Evolutionary conservation across 2,329 filamentous ascomycete species (phyloP).

Genomic region (Hypoxylon sp.): DNA sequence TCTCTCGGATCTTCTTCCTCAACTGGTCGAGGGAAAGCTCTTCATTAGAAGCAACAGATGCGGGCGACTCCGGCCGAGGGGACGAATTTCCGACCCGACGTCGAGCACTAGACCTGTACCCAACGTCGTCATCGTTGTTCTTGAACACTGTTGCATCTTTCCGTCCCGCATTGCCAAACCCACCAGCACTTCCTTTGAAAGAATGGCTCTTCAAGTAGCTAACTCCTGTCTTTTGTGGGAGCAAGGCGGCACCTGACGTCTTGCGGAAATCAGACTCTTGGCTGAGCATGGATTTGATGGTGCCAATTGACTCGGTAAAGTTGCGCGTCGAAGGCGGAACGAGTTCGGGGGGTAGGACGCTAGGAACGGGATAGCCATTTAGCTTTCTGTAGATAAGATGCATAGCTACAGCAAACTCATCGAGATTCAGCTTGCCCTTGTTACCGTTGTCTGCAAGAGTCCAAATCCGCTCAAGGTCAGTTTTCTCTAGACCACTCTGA

Average conservation of each 20-base stretch:
- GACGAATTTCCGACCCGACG: conserved; percentile 81
- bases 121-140: conserved; percentile 92
- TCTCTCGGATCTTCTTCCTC: conserved; percentile 91
- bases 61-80: conserved; percentile 80
- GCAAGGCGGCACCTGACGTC: conserved; percentile 85
- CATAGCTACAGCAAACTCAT: conserved; percentile 98
- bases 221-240: conserved; percentile 96
- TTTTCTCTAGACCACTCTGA: conserved; percentile 91
- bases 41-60: conserved; percentile 73
- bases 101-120: conserved; percentile 92
- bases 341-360: conserved; percentile 86
- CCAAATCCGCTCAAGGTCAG: conserved; percentile 92
- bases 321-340: conserved; percentile 95
- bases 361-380: conserved; percentile 93
- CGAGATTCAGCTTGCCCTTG: conserved; percentile 90
- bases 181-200: conserved; percentile 73
- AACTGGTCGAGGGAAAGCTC: conserved; percentile 88
- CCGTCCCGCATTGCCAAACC: conserved; percentile 67
- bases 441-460: conserved; percentile 93
- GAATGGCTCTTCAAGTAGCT: conserved; percentile 97
- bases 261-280: conserved; percentile 91
- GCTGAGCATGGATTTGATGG: conserved; percentile 87
- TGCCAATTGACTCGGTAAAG: conserved; percentile 89
- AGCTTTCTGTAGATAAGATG: conserved; percentile 98
- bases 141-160: conserved; percentile 98